These are phyloP conservation scores for Solanum sitiens DNA, from an alignment of 257 asterid genomes.

Conservation along the genomic window DNA sequence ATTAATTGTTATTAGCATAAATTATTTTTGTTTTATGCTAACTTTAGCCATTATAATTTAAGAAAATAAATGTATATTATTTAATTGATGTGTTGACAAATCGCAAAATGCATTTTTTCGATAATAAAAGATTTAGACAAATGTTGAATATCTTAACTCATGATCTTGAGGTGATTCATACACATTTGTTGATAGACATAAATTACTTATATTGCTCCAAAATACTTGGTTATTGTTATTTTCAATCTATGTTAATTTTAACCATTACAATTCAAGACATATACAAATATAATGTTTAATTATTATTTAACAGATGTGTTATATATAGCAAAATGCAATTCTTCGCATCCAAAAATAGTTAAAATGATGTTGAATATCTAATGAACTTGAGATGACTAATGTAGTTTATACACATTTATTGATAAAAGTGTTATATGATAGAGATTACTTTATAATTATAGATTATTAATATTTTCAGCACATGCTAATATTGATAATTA, in stretches of 20 bases:
- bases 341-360: not conserved
- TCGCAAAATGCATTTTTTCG: not conserved
- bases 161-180: not conserved
- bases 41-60: not conserved
- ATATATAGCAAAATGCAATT: too few species aligned
- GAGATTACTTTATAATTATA: not conserved
- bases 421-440: not conserved
- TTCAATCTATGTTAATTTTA: not conserved
- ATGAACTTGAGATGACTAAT: not conserved
- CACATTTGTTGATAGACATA: not conserved
- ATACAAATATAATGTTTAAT: not conserved
- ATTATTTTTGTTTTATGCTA: not conserved
- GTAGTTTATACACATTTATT: not conserved
- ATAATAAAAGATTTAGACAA: not conserved
- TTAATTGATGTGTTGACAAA: not conserved
- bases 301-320: not conserved
- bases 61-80: not conserved
- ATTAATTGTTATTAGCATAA: too few species aligned
- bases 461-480: not conserved
- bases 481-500: not conserved
- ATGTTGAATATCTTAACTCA: not conserved
- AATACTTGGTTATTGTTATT: not conserved
- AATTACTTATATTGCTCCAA: not conserved
- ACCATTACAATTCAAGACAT: not conserved
- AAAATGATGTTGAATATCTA: not conserved